phyloP scores from a whole-genome alignment of 164 flowering plant species.

The Vitis riparia region DNA sequence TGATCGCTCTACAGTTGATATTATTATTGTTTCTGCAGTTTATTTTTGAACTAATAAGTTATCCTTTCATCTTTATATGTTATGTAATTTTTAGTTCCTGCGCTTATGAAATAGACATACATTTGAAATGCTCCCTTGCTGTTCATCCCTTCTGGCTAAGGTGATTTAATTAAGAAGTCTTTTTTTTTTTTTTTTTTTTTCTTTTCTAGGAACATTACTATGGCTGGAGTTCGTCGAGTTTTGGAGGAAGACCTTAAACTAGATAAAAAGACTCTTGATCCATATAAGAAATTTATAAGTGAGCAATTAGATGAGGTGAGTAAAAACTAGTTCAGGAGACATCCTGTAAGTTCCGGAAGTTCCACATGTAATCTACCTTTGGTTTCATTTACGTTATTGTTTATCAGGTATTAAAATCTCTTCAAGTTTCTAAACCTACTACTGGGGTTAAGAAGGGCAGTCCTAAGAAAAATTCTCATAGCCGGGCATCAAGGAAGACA shows the following conservation, averaged over 20 bases:
- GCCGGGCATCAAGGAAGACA: constrained; percentile 29
- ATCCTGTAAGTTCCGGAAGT: neutral
- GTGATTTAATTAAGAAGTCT: no score
- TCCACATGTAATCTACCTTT: neutral
- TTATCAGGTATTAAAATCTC: constrained; percentile 45
- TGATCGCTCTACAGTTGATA: neutral
- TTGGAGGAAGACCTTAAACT: constrained; percentile 90
- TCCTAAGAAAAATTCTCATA: constrained; percentile 25
- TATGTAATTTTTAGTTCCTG: neutral
- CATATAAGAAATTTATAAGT: constrained; percentile 60
- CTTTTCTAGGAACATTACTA: constrained; percentile 51
- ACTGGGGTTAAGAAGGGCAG: constrained; percentile 33
- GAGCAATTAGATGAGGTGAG: constrained; percentile 64
- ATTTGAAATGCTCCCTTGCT: no score
- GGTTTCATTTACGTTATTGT: constrained; percentile 5
- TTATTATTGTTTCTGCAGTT: neutral
- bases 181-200: neutral
- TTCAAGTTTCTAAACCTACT: constrained; percentile 36
- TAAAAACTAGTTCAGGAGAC: constrained; percentile 3
- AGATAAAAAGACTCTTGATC: constrained; percentile 63
- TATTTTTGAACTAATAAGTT: neutral
- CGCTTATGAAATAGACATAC: neutral
- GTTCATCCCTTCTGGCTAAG: no score
- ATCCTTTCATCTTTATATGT: neutral
- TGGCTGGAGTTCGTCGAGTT: constrained; percentile 73